Percentiles rank a stretch among this genome's conserved stretches.
Evolutionary conservation across 2,329 filamentous ascomycete genomes (phyloP).

Genomic region (Penicillium corylophilum): DNA sequence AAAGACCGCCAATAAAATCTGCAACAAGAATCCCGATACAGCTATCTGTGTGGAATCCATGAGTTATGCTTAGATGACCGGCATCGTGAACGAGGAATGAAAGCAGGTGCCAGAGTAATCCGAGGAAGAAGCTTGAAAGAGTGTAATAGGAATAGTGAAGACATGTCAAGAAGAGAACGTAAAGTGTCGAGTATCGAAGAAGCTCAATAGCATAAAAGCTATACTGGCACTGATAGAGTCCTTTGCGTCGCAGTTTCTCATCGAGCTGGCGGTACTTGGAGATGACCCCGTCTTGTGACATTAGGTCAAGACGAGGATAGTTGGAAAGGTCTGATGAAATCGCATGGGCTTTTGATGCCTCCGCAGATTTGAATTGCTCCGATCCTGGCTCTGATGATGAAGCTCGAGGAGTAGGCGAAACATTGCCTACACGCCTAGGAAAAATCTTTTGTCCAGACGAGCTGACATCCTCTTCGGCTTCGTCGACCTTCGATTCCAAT

Average conservation of each 20-base stretch:
- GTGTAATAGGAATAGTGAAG: constrained; percentile 65
- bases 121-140: constrained; percentile 71
- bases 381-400: too few species aligned
- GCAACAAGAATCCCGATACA: constrained; percentile 87
- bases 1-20: constrained; percentile 84
- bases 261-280: constrained; percentile 79
- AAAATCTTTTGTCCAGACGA: too few species aligned
- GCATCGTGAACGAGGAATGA: constrained; percentile 94
- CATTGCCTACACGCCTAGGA: too few species aligned
- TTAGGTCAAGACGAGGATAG: constrained; percentile 74
- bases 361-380: too few species aligned
- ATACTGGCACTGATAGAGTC: constrained; percentile 83
- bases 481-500: constrained; percentile 49
- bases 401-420: too few species aligned
- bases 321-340: constrained; percentile 73
- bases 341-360: too few species aligned
- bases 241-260: constrained; percentile 67
- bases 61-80: constrained; percentile 95
- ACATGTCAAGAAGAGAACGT: constrained; percentile 59
- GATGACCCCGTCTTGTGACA: constrained; percentile 72
- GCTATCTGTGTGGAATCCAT: constrained; percentile 78
- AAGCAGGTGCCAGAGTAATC: constrained; percentile 88
- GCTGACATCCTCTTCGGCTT: constrained; percentile 45
- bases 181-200: constrained; percentile 68
- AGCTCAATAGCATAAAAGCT: constrained; percentile 73